Evolutionary conservation across 2,329 filamentous ascomycete species (phyloP).

Genomic region (Metarhizium guizhouense): DNA sequence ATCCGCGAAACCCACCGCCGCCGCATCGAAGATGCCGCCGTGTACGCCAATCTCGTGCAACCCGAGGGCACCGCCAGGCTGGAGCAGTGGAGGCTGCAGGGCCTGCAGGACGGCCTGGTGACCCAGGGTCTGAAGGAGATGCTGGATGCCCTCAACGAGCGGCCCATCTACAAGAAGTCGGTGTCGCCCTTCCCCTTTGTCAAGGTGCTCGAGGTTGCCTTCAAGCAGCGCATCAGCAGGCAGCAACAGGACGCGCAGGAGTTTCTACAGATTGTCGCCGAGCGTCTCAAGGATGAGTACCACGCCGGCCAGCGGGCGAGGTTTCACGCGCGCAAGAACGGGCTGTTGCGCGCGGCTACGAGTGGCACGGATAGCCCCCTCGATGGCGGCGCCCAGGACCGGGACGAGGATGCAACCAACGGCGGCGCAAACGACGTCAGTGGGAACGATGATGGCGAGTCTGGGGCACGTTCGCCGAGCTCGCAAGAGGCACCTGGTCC

Average conservation of each 20-base stretch:
- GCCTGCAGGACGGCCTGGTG: conserved; percentile 71
- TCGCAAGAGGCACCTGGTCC: background rate
- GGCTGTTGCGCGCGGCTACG: conserved; percentile 11
- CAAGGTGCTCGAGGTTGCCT: conserved; percentile 72
- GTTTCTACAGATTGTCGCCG: conserved; percentile 87
- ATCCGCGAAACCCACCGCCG: conserved; percentile 86
- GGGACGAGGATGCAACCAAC: conserved; percentile 5
- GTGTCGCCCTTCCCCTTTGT: conserved; percentile 86
- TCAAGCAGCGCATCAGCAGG: conserved; percentile 81
- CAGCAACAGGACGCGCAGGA: conserved; percentile 98
- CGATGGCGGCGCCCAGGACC: background rate
- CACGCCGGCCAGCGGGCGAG: conserved; percentile 73
- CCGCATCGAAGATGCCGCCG: conserved; percentile 64
- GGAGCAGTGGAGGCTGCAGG: conserved; percentile 53
- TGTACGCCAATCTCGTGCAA: conserved; percentile 59
- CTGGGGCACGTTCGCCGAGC: background rate
- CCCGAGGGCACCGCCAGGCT: conserved; percentile 31
- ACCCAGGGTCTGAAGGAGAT: conserved; percentile 87
- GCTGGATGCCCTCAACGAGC: conserved; percentile 84
- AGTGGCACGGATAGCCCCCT: background rate
- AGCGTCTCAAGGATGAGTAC: conserved; percentile 89
- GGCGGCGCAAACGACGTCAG: conserved; percentile 10
- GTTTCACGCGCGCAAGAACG: conserved; percentile 36
- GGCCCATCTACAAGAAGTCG: conserved; percentile 87
- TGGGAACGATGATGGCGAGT: background rate